Conservation (phyloP, 2,329 filamentous ascomycete genomes). For the Davidsoniella neocaledoniae region DNA sequence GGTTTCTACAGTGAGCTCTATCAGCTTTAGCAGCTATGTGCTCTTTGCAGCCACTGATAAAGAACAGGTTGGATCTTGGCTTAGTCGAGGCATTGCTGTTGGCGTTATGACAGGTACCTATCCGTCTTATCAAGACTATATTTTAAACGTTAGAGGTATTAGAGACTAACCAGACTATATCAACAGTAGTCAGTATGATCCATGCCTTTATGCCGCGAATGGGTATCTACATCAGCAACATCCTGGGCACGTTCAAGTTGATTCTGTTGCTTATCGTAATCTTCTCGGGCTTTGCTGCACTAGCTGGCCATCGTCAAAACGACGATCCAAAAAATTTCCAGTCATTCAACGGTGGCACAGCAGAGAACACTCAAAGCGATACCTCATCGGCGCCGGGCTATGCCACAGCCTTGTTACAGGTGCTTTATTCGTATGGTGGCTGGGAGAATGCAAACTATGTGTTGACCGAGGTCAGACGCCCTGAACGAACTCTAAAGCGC, state of each 20-base stretch:
- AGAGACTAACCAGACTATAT: background rate
- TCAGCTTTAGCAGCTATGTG: slow-evolving; percentile 42
- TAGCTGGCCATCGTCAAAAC: slow-evolving; percentile 31
- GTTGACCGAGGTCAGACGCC: slow-evolving; percentile 38
- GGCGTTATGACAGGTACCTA: slow-evolving; percentile 27
- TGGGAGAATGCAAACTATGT: slow-evolving; percentile 51
- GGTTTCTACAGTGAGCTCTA: slow-evolving; percentile 40
- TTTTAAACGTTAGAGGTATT: background rate
- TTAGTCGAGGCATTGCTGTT: slow-evolving; percentile 38
- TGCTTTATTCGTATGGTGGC: slow-evolving; percentile 45
- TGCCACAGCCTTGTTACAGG: slow-evolving; percentile 35
- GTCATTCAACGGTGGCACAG: slow-evolving; percentile 26
- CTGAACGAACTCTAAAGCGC: slow-evolving; percentile 34
- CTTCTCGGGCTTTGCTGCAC: slow-evolving; percentile 40
- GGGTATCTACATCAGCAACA: slow-evolving; percentile 42
- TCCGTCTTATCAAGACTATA: too few relatives aligned
- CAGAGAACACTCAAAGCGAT: too few relatives aligned
- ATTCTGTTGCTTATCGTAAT: slow-evolving; percentile 43
- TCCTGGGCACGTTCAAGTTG: slow-evolving; percentile 44
- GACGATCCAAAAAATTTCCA: slow-evolving; percentile 39
- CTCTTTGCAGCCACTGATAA: slow-evolving; percentile 33
- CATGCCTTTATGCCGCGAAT: slow-evolving; percentile 37
- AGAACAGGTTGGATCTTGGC: slow-evolving; percentile 33
- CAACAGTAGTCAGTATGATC: slow-evolving; percentile 17
- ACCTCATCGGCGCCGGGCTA: slow-evolving; percentile 1